Evolutionary conservation across 2,329 filamentous ascomycete genomes (phyloP).

Genomic region (Monilinia aucupariae): DNA sequence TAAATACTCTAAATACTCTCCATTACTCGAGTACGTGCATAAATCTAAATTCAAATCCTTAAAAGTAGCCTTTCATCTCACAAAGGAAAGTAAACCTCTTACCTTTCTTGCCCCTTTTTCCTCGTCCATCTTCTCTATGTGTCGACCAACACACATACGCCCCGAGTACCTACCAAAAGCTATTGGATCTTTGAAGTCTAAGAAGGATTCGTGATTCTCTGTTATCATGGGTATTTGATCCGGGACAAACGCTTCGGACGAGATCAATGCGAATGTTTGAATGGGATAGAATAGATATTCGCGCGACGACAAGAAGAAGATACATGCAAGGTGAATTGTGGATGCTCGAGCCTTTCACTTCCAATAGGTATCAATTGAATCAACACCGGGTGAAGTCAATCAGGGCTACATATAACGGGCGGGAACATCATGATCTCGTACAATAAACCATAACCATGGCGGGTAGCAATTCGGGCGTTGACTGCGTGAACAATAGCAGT

Average conservation of each 20-base stretch:
- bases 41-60: no score
- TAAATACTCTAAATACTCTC: no score
- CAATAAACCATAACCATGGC: slow-evolving; percentile 4
- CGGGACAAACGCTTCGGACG: slow-evolving; percentile 2
- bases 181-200: background rate
- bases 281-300: background rate
- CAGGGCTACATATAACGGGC: no score
- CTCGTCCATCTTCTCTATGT: no score
- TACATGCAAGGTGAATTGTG: background rate
- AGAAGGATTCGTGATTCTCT: background rate
- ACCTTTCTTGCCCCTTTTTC: no score
- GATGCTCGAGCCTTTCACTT: background rate
- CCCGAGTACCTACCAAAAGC: background rate
- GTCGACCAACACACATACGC: no score
- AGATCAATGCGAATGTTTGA: background rate
- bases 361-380: background rate
- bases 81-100: no score
- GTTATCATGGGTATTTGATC: background rate
- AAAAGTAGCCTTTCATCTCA: no score
- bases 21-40: no score
- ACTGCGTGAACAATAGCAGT: background rate
- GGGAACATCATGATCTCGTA: background rate
- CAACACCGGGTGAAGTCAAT: background rate
- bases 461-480: background rate
- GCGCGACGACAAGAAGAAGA: no score